Percentiles rank a stretch among this genome's conserved stretches.
Conservation (phyloP, 2,329 filamentous ascomycete species). For the Paracoccidioides lutzii region DNA sequence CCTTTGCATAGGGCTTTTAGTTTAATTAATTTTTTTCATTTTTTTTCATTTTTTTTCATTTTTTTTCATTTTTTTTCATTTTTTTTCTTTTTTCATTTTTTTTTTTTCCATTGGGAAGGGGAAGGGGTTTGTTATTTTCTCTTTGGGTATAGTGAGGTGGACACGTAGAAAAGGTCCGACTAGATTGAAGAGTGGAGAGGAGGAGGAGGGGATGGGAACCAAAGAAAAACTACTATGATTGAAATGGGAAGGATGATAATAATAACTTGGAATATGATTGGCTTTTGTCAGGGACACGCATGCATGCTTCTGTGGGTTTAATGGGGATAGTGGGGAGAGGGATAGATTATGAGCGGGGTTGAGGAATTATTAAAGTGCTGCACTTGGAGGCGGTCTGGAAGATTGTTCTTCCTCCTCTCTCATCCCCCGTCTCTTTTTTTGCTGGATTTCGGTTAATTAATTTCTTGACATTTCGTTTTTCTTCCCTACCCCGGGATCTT, state of each 20-base stretch:
- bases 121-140: background rate
- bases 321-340: background rate
- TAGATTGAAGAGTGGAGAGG: background rate
- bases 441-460: background rate
- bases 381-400: background rate
- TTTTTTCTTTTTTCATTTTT: too few species aligned
- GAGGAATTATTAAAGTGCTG: background rate
- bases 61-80: too few species aligned
- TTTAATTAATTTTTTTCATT: too few species aligned
- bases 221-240: background rate
- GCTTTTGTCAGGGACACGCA: background rate
- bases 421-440: background rate
- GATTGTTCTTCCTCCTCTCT: background rate
- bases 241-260: background rate
- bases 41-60: too few species aligned
- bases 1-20: background rate
- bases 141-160: background rate
- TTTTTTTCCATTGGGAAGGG: too few species aligned
- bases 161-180: background rate
- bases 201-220: background rate
- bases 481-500: too few species aligned
- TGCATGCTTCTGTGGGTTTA: background rate
- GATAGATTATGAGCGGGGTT: background rate
- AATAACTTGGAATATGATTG: background rate
- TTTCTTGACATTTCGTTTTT: background rate